phyloP scores from a whole-genome alignment of 2,329 filamentous ascomycete species.

The Chaetomium strumarium region DNA sequence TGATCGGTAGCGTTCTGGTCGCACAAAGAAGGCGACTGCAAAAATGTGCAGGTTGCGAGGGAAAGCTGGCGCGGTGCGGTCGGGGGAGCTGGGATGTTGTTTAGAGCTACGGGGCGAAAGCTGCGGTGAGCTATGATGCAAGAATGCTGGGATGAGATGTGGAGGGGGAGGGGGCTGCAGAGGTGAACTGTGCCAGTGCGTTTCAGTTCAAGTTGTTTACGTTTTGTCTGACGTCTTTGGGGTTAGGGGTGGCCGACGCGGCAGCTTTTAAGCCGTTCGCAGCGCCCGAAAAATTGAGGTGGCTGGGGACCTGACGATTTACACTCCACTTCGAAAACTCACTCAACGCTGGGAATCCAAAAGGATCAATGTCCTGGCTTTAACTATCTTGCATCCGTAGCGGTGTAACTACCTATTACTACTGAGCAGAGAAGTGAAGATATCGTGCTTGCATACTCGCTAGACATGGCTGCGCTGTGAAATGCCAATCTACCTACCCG shows the following conservation, averaged over 20 bases:
- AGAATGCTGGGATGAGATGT: constrained; percentile 1
- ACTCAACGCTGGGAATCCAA: background rate
- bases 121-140: constrained; percentile 3
- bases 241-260: constrained; percentile 8
- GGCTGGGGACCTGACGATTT: constrained; percentile 11
- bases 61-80: background rate
- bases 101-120: background rate
- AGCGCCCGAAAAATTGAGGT: constrained; percentile 13
- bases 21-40: constrained; percentile 30
- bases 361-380: no score
- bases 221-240: constrained; percentile 26
- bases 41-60: constrained; percentile 25
- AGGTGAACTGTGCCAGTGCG: no score
- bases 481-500: no score
- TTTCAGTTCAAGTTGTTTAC: no score
- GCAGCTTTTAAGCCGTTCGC: background rate
- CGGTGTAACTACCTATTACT: no score
- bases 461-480: no score
- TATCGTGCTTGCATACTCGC: no score
- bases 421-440: no score
- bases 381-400: no score
- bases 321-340: background rate
- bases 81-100: background rate
- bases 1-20: constrained; percentile 27
- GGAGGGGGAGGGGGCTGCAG: constrained; percentile 11